These are phyloP conservation scores for Conoideocrella luteorostrata DNA, from an alignment of 2,329 filamentous ascomycete genomes.

Conservation along the genomic window DNA sequence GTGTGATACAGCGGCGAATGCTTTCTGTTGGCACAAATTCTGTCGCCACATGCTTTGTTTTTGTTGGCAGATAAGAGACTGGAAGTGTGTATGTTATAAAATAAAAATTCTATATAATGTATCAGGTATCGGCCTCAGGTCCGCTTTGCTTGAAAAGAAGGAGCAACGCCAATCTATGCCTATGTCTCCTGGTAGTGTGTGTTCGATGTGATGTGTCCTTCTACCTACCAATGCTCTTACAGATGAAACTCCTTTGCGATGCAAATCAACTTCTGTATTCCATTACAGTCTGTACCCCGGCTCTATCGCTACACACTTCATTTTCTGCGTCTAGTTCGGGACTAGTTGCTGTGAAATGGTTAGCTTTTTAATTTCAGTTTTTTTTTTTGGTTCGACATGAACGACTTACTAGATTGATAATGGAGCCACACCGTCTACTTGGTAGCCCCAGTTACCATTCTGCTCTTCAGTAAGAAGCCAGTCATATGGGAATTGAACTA, in stretches of 20 bases:
- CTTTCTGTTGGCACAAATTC: no score
- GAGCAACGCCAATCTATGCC: constrained; percentile 2
- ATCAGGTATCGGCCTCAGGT: neutral
- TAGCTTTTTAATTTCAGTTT: neutral
- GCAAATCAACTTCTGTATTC: constrained; percentile 25
- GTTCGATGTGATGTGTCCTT: neutral
- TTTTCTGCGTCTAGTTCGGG: neutral
- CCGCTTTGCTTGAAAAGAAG: neutral
- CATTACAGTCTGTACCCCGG: neutral
- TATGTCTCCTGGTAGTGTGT: constrained; percentile 1
- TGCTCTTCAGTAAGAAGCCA: constrained; percentile 90
- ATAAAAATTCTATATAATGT: constrained; percentile 4
- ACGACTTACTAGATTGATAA: constrained; percentile 87
- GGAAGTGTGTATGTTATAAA: constrained; percentile 1
- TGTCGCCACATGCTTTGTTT: no score
- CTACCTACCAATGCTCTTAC: neutral
- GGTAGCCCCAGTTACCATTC: constrained; percentile 93
- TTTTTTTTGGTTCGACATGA: no score
- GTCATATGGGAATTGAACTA: constrained; percentile 92
- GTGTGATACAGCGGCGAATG: no score
- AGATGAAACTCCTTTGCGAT: neutral
- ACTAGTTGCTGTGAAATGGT: constrained; percentile 3
- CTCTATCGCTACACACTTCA: neutral
- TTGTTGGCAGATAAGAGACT: constrained; percentile 1
- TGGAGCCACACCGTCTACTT: constrained; percentile 91